These are phyloP conservation scores for Colletotrichum lupini DNA, from an alignment of 2,329 filamentous ascomycete species.

Conservation along the genomic window DNA sequence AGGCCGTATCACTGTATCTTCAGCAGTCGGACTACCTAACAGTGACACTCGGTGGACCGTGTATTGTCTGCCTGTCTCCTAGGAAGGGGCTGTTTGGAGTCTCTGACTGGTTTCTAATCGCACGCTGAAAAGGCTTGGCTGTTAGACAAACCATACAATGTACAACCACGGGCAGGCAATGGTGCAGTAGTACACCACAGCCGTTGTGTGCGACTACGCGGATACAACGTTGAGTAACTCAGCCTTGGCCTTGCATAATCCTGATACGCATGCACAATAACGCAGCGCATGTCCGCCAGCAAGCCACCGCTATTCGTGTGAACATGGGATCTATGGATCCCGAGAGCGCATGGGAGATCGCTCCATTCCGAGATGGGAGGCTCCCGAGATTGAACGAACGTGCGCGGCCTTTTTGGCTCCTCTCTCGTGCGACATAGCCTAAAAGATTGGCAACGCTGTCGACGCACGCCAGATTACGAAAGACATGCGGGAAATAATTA, in stretches of 20 bases:
- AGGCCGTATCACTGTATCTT: not conserved
- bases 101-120: slow-evolving; percentile 21
- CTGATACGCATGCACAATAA: not conserved
- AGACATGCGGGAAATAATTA: not conserved
- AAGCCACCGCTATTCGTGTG: not conserved
- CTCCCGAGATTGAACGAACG: slow-evolving; percentile 29
- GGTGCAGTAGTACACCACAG: not conserved
- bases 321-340: not conserved
- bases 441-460: slow-evolving; percentile 11
- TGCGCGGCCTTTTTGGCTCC: slow-evolving; percentile 12
- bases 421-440: slow-evolving; percentile 12
- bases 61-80: not conserved
- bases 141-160: not conserved
- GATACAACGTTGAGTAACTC: not conserved
- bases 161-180: not conserved
- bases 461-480: not conserved
- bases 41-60: not conserved
- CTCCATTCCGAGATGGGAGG: slow-evolving; percentile 32
- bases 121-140: slow-evolving; percentile 12
- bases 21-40: not conserved
- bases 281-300: not conserved
- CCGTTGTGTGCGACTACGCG: not conserved
- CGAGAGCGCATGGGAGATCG: slow-evolving; percentile 14
- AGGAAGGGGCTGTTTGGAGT: slow-evolving; percentile 11
- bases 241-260: not conserved